Percentiles rank a stretch among this genome's conserved stretches.
Conservation (phyloP, 1,284 basidiomycete genomes). For the Lignosus rhinocerotis region DNA sequence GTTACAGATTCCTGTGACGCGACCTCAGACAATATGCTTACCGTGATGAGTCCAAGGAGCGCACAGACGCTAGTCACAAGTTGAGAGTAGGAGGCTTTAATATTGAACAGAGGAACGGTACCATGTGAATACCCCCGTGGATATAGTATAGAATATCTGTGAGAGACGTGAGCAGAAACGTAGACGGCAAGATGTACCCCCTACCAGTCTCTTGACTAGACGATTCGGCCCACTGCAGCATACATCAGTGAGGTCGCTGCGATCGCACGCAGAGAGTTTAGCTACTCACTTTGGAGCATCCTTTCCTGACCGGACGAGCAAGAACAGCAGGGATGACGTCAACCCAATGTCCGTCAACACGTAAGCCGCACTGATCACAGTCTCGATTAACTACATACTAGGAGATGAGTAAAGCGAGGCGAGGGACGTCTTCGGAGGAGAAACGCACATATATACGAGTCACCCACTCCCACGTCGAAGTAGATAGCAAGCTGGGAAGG, state of each 20-base stretch:
- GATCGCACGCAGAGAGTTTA: neutral
- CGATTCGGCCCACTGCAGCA: neutral
- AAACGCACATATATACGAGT: neutral
- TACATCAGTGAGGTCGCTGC: neutral
- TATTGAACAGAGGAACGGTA: neutral
- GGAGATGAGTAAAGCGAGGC: neutral
- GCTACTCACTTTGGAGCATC: neutral
- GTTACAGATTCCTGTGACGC: too few relatives aligned
- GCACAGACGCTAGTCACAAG: neutral
- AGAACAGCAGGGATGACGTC: neutral
- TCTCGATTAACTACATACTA: neutral
- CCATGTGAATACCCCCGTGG: neutral
- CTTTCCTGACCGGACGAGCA: neutral
- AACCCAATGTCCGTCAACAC: neutral
- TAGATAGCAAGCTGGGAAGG: neutral
- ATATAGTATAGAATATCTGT: neutral
- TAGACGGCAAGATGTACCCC: neutral
- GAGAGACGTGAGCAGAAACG: neutral
- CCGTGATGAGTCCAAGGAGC: neutral
- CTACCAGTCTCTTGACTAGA: neutral
- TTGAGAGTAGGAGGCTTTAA: neutral
- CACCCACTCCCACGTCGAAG: too few relatives aligned
- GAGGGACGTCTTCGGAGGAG: neutral
- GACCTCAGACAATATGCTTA: neutral
- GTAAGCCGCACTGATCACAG: neutral